Evolutionary conservation across 192 early-diverging fungal species (phyloP), one percentile per base, ranked within the genome.

Genomic region (Backusella tarrabulga): DNA sequence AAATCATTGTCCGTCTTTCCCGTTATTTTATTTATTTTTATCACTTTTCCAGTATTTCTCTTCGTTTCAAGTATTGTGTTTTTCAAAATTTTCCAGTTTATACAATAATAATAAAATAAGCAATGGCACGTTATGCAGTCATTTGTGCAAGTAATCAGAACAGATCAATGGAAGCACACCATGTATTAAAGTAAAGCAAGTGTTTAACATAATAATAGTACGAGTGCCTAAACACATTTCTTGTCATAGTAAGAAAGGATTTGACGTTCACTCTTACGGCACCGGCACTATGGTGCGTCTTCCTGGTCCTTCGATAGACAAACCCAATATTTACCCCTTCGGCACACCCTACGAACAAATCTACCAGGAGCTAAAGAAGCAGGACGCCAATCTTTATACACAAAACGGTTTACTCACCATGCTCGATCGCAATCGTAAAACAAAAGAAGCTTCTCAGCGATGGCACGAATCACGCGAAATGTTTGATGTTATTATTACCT

Each of bases 121-220:
- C 71, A 60, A 93, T 93, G 92, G 93, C 91, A 68, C 87, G 88
- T 67, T 95, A 95, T 77, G 97, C 97, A 2, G 95, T 99, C 4
- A 94, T 99, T 42, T 99, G 97, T 76, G 95, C 96, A 32, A 97
- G 95, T 76, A 99, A 99, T 79, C 96, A 96, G 86, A 99, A 99
- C 81, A 88, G 97, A 38, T 94, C 93, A 81, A 99, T 99, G 97
- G 97, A 99, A 77, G 97, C 91, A 0, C 96, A 97, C 73, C 87
- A 91, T 83, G 92, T 72, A 34, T 32, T 72, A 50, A 72, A 72
- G 71, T 72, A 72, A 50, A 50, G 32, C 12, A 72, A 2, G 26
- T 60, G 23, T 94, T 44, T 97, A 11, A 74, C 79, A 91, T 90
- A 85, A 83, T 80, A 38, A 23, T 32, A 7, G 1, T 14, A 38